Base-by-base conservation (phyloP, 345 rosid species). In the Angophora floribunda region DNA sequence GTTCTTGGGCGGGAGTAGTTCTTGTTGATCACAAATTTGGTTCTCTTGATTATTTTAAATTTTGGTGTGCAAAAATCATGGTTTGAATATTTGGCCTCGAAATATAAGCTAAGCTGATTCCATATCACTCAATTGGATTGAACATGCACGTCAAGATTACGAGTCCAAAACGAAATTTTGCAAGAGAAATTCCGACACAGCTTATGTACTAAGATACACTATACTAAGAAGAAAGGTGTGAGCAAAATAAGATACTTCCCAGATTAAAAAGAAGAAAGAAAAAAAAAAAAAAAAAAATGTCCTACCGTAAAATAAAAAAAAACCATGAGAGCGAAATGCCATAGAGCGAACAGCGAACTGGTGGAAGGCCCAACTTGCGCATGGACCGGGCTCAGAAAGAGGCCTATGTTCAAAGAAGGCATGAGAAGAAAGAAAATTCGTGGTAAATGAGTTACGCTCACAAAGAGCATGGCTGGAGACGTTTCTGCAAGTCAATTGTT, bases 21-120 rank as follows among this genome's bases (percentile, higher is more conserved):
- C 4, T 1, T 28, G 9, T 6, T 3, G 28, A 63, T 63, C n/a
- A 63, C 28, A 13, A 13, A 3, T n/a, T n/a, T 0, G 0, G 3
- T n/a, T 13, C 1, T n/a, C 75, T 13, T 28, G 19, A 63, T 63
- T 63, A 0, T 28, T 16, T n/a, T 28, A 3, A 63, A 3, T 13
- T 63, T n/a, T n/a, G 2, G 2, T 0, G 2, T 6, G 4, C 17
- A n/a, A 13, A 63, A 63, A 13, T 6, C 17, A n/a, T 28, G 3
- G 13, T 3, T 2, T 63, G 75, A 28, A 28, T 17, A n/a, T 63
- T 28, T 3, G 1, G n/a, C 36, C 32, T 61, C 4, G 3, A 61
- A 61, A 13, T 28, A 1, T 13, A 63, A 1, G 17, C 17, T n/a
- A 28, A 63, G 17, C 16, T 13, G 17, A n/a, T 17, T 4, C 0